Base-by-base conservation (phyloP, 371 early-diverging fungal species). In the Mortierella sp. region DNA sequence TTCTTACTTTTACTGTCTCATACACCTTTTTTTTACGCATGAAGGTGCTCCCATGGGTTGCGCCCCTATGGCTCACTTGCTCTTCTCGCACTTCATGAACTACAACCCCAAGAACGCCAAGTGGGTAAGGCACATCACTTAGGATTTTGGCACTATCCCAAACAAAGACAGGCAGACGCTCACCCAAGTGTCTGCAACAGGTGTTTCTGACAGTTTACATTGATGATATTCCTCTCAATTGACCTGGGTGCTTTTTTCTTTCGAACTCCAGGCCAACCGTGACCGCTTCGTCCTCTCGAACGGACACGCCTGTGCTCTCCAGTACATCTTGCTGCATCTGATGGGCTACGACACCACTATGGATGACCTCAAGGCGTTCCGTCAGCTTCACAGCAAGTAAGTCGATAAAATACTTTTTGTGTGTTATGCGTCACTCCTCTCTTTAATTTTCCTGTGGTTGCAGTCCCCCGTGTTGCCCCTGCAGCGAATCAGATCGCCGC, bases 281-380 rank as follows among this genome's bases (percentile, higher is more conserved):
- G 99, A 99, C 82, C 94, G 99, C 31, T 99, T 99, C 79, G 93
- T 99, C 30, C 87, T 99, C 42, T 99, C 99, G 42, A 99, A 99
- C 82, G 99, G 99, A 23, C 99, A 99, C 82, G 99, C 90, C 41
- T 98, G 99, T 79, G 97, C 91, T 5, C 85, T 99, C 56, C 96
- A 97, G 81, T 99, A 99, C 81, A 88, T 93, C 46, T 70, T 95
- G 63, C 88, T 96, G 53, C 98, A 99, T 83, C 80, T 99, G 32
- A 60, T 91, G 48, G 99, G 99, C 5, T 97, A 92, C 84, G 85
- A 94, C 47, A 66, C 99, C 48, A 79, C 92, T 15, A 86, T 98
- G 78, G 93, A 97, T 26, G 99, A 99, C 75, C 86, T 99, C 70
- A 94, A 95, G 86, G 58, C 85, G 41, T 99, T 99, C 88, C 93